These are phyloP conservation scores for Candida suzukii DNA, from an alignment of 805 yeast species.

Conservation along the genomic window DNA sequence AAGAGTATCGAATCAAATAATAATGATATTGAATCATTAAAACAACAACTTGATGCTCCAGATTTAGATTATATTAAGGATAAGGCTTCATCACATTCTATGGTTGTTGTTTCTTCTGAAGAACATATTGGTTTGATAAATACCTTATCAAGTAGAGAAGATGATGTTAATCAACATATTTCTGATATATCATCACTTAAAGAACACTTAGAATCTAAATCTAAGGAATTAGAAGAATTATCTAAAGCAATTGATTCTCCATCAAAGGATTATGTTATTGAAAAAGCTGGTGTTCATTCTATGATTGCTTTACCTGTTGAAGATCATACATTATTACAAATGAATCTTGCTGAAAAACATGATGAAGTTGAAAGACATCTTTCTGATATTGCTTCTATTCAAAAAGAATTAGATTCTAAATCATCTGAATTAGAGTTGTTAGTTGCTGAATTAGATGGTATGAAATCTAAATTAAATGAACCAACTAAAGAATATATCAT, in stretches of 20 bases:
- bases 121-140: background rate
- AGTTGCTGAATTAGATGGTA: background rate
- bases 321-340: slow-evolving; percentile 1
- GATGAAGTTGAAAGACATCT: slow-evolving; percentile 7
- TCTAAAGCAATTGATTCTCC: background rate
- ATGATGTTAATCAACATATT: background rate
- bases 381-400: slow-evolving; percentile 3
- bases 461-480: background rate
- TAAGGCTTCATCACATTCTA: slow-evolving; percentile 2
- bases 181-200: slow-evolving; percentile 1
- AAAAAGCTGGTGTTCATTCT: background rate
- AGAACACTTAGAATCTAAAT: slow-evolving; percentile 1
- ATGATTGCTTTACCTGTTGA: slow-evolving; percentile 1
- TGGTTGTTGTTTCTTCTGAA: slow-evolving; percentile 1
- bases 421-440: slow-evolving; percentile 4
- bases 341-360: slow-evolving; percentile 2
- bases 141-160: background rate
- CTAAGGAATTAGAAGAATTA: background rate
- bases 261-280: background rate
- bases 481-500: slow-evolving; percentile 8
- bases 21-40: background rate
- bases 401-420: slow-evolving; percentile 8
- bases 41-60: slow-evolving; percentile 1
- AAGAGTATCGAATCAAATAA: background rate
- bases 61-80: slow-evolving; percentile 5